Evolutionary conservation across 495 filamentous ascomycete species (phyloP).

Genomic region (Lepraria neglecta): DNA sequence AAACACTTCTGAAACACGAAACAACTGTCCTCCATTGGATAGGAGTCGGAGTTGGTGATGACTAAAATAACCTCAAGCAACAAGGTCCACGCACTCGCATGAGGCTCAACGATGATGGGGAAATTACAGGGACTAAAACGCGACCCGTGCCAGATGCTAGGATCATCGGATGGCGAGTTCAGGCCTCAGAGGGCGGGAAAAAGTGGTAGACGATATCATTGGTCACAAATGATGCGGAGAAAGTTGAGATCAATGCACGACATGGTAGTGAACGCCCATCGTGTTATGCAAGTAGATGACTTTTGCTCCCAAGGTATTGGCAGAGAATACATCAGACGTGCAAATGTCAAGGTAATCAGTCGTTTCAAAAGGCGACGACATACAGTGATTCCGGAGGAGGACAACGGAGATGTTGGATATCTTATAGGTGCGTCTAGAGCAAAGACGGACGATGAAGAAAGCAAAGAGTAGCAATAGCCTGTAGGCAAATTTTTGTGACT

Average conservation of each 20-base stretch:
- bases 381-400: no score
- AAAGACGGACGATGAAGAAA: background rate
- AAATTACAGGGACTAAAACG: background rate
- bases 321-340: background rate
- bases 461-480: background rate
- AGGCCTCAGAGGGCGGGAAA: background rate
- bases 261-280: background rate
- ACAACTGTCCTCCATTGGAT: background rate
- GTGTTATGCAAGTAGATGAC: background rate
- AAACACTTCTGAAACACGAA: background rate
- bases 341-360: no score
- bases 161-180: background rate
- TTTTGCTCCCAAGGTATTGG: background rate
- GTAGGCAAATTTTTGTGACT: background rate
- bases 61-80: background rate
- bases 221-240: background rate
- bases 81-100: background rate
- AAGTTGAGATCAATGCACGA: background rate
- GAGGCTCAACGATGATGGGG: background rate
- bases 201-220: background rate
- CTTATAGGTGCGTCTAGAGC: conserved; percentile 3
- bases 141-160: background rate
- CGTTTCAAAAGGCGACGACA: no score
- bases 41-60: background rate
- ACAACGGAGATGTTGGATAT: background rate